phyloP scores from a whole-genome alignment of 192 early-diverging fungal species.

The Backusella liffmaniae region DNA sequence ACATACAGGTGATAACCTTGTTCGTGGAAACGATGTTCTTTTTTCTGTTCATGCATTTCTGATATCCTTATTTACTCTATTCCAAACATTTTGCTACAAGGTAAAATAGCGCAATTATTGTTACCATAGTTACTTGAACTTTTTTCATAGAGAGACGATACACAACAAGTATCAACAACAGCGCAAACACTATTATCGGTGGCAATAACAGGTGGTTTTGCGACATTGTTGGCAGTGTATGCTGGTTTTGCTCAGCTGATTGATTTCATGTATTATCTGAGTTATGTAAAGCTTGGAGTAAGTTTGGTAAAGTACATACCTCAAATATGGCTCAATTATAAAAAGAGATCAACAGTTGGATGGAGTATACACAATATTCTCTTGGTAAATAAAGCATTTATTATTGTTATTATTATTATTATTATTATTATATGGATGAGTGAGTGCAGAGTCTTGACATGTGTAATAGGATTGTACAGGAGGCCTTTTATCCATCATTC shows the following conservation, averaged over 20 bases:
- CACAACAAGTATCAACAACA: conserved; percentile 43
- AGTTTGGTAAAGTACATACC: conserved; percentile 82
- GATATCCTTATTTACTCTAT: conserved; percentile 57
- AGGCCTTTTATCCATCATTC: conserved; percentile 71
- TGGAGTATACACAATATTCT: conserved; percentile 91
- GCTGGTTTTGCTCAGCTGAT: conserved; percentile 41
- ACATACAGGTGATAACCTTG: conserved; percentile 66
- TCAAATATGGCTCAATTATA: conserved; percentile 74
- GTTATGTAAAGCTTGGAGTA: conserved; percentile 76
- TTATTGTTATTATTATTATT: background rate
- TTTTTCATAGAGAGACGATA: conserved; percentile 31
- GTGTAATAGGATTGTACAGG: conserved; percentile 71
- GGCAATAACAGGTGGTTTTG: conserved; percentile 31
- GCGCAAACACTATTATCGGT: conserved; percentile 39
- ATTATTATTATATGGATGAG: background rate
- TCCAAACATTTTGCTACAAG: conserved; percentile 68
- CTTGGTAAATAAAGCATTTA: conserved; percentile 35
- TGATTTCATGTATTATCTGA: conserved; percentile 71
- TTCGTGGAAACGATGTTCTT: conserved; percentile 82
- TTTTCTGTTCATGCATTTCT: conserved; percentile 85
- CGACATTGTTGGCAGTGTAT: conserved; percentile 21
- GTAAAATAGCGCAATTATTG: conserved; percentile 30
- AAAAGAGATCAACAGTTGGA: conserved; percentile 76
- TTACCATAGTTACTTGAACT: background rate
- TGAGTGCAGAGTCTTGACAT: background rate